Base-by-base conservation (phyloP, 805 yeast species). In the Yarrowia deformans region DNA sequence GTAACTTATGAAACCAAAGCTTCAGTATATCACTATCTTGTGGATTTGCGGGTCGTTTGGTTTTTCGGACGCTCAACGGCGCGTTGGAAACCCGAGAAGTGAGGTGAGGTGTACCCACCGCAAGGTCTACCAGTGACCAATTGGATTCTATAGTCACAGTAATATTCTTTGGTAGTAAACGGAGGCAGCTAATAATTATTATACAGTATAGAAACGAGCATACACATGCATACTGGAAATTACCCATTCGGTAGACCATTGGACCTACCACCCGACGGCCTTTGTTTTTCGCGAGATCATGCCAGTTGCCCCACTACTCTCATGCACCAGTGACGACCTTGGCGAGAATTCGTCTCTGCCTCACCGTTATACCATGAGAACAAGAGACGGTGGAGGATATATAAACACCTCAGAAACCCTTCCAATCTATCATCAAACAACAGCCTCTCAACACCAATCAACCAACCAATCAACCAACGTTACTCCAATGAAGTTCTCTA, bases 401-500 rank as follows among this genome's bases (percentile, higher is more conserved):
- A 54, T 54, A 54, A 54, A 54, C 60, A 19, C 45, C 45, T 6
- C 1, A 10, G 8, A 10, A 12, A 8, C 14, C 60, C 60, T 14
- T 39, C 45, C 19, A 54, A 54, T 37, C 32, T 37, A 54, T 37
- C 45, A 54, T 54, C 45, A 54, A 39, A 13, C 60, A 54, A 39
- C 45, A 54, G 45, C 19, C 32, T 37, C 60, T 35, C 19, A n/a
- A 35, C 43, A 52, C 42, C 58, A 52, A 50, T 6, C 42, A 50
- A 34, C 58, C 58, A 35, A 52, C 12, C 58, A 54, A 37, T n/a
- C 60, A 14, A 54, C 60, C 60, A 54, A 37, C 35, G 39, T 16
- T 39, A 4, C 37, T 37, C 16, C 43, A 54, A 56, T 56, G 64
- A 56, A 56, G 64, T 56, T 56, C 49, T 56, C 64, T n/a, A 56